These are phyloP conservation scores for Phytopythium cucurbitacearum DNA, from an alignment of 352 stramenopile genomes.

Conservation along the genomic window DNA sequence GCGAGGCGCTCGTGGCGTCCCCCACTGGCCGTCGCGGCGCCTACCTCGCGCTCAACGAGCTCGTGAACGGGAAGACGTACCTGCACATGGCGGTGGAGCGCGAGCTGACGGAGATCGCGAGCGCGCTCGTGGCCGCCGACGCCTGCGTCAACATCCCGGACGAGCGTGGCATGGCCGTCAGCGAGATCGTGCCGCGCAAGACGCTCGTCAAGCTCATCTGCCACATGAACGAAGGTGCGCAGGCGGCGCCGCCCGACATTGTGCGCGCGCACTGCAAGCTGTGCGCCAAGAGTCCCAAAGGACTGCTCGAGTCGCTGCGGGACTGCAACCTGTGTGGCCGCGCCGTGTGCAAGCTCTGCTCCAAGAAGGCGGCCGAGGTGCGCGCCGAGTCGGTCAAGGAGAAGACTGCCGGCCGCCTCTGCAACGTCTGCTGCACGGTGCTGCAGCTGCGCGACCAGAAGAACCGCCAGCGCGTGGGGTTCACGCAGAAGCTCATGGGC, in stretches of 20 bases:
- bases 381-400: conserved; percentile 47
- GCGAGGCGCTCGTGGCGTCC: conserved; percentile 13
- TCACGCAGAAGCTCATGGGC: conserved; percentile 78
- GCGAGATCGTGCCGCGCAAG: conserved; percentile 74
- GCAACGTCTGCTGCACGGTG: conserved; percentile 75
- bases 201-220: conserved; percentile 71
- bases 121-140: conserved; percentile 59
- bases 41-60: conserved; percentile 42
- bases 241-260: conserved; percentile 47
- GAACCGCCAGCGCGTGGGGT: conserved; percentile 63
- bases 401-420: conserved; percentile 62
- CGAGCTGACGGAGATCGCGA: conserved; percentile 57
- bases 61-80: conserved; percentile 77
- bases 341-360: conserved; percentile 81
- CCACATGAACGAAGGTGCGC: conserved; percentile 74
- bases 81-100: conserved; percentile 79
- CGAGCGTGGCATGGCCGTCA: conserved; percentile 73
- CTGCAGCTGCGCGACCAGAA: conserved; percentile 72
- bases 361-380: conserved; percentile 68
- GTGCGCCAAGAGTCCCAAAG: conserved; percentile 68
- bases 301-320: conserved; percentile 62
- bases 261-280: conserved; percentile 74
- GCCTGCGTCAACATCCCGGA: conserved; percentile 84
- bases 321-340: conserved; percentile 78
- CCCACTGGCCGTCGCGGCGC: not conserved